Percentiles rank a stretch among this genome's conserved stretches.
These are phyloP conservation scores for Agapanthus africanus DNA, from an alignment of 106 monocot species.

Conservation along the genomic window DNA sequence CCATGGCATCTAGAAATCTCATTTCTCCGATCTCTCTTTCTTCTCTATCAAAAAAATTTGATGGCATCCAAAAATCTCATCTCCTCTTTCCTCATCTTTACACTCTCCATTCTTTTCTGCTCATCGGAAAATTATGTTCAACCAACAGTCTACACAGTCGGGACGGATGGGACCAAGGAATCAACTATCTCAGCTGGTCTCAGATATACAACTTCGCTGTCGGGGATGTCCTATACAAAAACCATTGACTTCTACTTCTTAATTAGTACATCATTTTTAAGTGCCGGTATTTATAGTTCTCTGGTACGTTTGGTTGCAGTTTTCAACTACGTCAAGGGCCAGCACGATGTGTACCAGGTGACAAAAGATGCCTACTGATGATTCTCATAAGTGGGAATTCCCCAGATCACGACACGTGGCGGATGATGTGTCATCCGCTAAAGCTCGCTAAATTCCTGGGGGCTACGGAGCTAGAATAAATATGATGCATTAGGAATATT, in stretches of 20 bases:
- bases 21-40: no score
- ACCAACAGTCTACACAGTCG: slow-evolving; percentile 32
- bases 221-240: slow-evolving; percentile 29
- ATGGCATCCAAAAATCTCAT: no score
- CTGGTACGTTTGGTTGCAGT: slow-evolving; percentile 10
- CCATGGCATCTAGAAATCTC: no score
- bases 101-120: no score
- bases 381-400: no score
- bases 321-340: slow-evolving; percentile 26
- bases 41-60: no score
- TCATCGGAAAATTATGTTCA: background rate
- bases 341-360: slow-evolving; percentile 34
- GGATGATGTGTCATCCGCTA: no score
- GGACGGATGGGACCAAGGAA: slow-evolving; percentile 31
- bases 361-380: slow-evolving; percentile 23
- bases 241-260: background rate
- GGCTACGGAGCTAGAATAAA: no score
- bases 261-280: background rate
- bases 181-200: slow-evolving; percentile 35
- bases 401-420: no score
- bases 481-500: no score
- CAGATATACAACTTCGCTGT: slow-evolving; percentile 37
- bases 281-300: background rate
- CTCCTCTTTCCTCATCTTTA: background rate
- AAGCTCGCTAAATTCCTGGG: no score